These are phyloP conservation scores for Colletotrichum sp. DNA, from an alignment of 2,329 filamentous ascomycete genomes.

Conservation along the genomic window DNA sequence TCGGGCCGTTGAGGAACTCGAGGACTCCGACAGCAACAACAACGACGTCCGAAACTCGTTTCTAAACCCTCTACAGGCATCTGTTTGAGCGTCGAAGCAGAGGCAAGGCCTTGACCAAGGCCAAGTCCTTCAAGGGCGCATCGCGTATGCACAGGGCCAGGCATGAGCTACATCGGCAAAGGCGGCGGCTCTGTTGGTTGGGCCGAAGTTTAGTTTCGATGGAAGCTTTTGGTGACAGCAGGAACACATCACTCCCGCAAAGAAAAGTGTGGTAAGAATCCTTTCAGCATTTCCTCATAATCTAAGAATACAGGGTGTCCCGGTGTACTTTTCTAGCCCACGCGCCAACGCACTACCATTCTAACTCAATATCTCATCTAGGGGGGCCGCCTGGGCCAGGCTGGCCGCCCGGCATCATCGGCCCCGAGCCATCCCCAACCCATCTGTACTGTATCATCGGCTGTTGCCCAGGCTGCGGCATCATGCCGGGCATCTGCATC, in stretches of 20 bases:
- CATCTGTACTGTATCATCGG: slow-evolving; percentile 39
- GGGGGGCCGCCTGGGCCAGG: neutral
- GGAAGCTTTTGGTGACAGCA: too few species aligned
- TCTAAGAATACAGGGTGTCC: neutral
- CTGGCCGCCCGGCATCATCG: slow-evolving; percentile 41
- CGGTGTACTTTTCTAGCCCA: neutral
- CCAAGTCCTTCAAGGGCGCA: too few species aligned
- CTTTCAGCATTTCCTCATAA: neutral
- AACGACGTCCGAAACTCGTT: neutral
- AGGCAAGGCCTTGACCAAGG: too few species aligned
- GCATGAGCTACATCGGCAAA: too few species aligned
- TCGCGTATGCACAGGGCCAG: too few species aligned
- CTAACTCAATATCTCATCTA: neutral
- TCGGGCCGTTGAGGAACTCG: fast-evolving
- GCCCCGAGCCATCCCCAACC: slow-evolving; percentile 48
- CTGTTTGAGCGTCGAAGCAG: too few species aligned
- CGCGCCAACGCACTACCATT: neutral
- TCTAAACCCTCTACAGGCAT: too few species aligned
- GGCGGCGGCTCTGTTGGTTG: too few species aligned
- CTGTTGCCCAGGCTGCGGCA: slow-evolving; percentile 18
- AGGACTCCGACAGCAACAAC: neutral
- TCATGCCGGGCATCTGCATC: slow-evolving; percentile 2
- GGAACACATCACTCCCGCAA: too few species aligned
- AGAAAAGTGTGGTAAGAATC: neutral
- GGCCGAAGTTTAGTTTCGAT: too few species aligned